Base-by-base conservation (phyloP, 768 basidiomycete species). In the Filobasidium floriforme region DNA sequence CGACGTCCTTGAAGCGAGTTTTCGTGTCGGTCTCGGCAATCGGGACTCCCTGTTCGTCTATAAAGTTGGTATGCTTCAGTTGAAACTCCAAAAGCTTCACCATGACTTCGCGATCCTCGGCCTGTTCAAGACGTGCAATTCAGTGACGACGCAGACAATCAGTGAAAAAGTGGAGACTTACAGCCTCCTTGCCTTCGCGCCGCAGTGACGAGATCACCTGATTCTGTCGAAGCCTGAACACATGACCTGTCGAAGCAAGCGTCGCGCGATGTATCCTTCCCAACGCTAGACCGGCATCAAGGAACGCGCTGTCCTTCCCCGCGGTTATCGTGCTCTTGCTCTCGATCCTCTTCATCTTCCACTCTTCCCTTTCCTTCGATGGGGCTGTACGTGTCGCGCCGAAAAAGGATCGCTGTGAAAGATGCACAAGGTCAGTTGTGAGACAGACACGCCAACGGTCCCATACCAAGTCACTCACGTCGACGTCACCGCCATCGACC, bases 251-350 rank as follows among this genome's bases (percentile, higher is more conserved):
- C 46, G 46, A 18, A 22, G 15, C 46, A 12, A 49, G 46, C 18
- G 18, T 26, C 12, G 54, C 54, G 6, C 54, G 54, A 32, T 92
- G 96, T 14, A 89, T 90, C 19, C 91, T 84, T 14, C 92, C 92
- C 64, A 92, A 80, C 0, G 88, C 84, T 41, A 97, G 81, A 0
- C 92, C 93, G 18, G 90, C 89, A 77, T 99, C 94, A 12, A 85
- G 81, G 52, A 86, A 79, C 32, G 83, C 81, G 2, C 82, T 84
- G 76, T 94, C 92, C 52, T 81, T 80, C 5, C 85, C 87, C 41
- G 80, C 81, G 0, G 85, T 85, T 18, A 84, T 80, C 12, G 90
- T 90, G 11, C 85, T 43, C 15, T 64, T 63, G 29, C 73, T 68
- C 44, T 86, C 85, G 14, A 92, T 87, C 22, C 88, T 84, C 14